These are phyloP conservation scores for Fusarium musae DNA, from an alignment of 2,329 filamentous ascomycete genomes.

Conservation along the genomic window DNA sequence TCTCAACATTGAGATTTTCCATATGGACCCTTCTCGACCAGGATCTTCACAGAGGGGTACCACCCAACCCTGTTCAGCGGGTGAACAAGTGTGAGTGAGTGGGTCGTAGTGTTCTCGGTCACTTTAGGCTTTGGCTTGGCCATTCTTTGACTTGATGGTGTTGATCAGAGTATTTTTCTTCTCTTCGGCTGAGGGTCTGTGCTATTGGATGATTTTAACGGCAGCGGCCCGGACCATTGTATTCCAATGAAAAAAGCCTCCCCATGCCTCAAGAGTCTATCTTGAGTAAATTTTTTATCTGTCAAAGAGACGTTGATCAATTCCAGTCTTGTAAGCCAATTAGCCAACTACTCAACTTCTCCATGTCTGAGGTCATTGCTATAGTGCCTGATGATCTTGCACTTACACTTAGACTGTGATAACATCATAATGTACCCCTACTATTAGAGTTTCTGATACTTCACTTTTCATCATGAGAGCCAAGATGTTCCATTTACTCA, in stretches of 20 bases:
- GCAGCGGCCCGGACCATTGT: constrained; percentile 27
- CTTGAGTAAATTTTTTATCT: not conserved
- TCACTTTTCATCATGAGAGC: not conserved
- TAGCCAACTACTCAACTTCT: not conserved
- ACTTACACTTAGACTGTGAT: not conserved
- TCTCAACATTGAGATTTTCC: not conserved
- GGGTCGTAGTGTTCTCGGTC: constrained; percentile 21
- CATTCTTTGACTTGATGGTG: not conserved
- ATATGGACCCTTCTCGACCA: constrained; percentile 13
- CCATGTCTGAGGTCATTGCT: constrained; percentile 28
- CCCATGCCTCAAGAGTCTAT: not conserved
- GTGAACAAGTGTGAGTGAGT: constrained; percentile 20
- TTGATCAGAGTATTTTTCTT: constrained; percentile 9
- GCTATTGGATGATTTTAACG: constrained; percentile 20
- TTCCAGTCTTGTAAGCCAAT: constrained; percentile 10
- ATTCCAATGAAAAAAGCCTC: not conserved
- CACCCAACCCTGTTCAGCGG: constrained; percentile 19
- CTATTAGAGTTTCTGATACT: constrained; percentile 17
- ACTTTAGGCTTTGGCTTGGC: constrained; percentile 13
- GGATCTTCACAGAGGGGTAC: constrained; percentile 13
- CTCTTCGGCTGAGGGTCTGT: not conserved
- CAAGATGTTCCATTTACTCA: not conserved
- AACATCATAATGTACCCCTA: constrained; percentile 20
- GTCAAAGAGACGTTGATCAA: constrained; percentile 23
- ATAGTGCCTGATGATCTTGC: constrained; percentile 34